Evolutionary conservation across 2,329 filamentous ascomycete species (phyloP), one percentile per base, ranked within the genome.

Genomic region (Elsinoe fawcettii): DNA sequence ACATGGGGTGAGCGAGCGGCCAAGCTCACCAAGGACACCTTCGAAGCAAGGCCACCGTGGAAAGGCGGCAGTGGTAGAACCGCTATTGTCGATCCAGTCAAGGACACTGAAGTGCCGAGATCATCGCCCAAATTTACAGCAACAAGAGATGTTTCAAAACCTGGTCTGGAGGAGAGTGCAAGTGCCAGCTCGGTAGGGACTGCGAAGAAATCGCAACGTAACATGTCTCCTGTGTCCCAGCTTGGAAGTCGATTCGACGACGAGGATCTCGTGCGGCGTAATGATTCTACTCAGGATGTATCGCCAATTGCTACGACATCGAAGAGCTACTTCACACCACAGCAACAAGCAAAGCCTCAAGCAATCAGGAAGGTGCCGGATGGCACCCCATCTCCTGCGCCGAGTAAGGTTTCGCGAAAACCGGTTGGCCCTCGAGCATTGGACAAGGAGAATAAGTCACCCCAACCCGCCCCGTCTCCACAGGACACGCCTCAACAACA

Each of bases 21-120:
- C 12, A 55, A 39, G 22, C 56, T 61, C n/a, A 49, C 55, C 14
- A 49, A 56, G 36, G 57, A 58, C 32, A 56, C 57, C 27, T 58
- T 59, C 27, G 57, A n/a, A 63, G 63, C 14, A 57, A 58, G 22
- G 60, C 63, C 51, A 60, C 60, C 16, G 46, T 51, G 27, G 58
- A 56, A 56, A 32, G 54, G 54, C 20, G 54, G 39, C 25, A 36
- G 41, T 36, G 54, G 54, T 23, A 56, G 54, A 34, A 23, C 9
- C n/a, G 54, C 54, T n/a, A 37, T 56, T 22, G 54, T 56, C 9
- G 54, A 56, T 18, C 54, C 54, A n/a, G 54, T 56, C 39, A 56
- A 46, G 37, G 54, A 56, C n/a, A 56, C 54, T 8, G 16, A 41
- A 23, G 54, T 56, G 5, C 41, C 54, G 16, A 25, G 41, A 37